Evolutionary conservation across 805 yeast species (phyloP), one percentile per base, ranked within the genome.

Genomic region (Candida michaelii): DNA sequence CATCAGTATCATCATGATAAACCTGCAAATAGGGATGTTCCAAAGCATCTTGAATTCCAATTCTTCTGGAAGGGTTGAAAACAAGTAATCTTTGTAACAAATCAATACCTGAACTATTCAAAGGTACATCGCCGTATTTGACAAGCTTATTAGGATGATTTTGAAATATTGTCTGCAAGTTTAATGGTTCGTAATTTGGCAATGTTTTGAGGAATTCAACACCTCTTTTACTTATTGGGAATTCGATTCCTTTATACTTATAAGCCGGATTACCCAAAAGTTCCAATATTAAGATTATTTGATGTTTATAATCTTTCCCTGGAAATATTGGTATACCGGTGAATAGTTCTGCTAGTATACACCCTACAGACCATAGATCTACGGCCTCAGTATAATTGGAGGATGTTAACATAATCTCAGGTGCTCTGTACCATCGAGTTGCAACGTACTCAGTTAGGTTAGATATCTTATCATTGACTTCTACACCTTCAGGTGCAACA

Each of bases 11-110:
- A 39, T 68, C 72, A 42, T 67, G 97, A 90, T 97, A 93, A 24
- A 86, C 77, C 36, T 82, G 74, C 42, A 93, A 66, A 60, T 91
- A 93, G 7, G 97, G 96, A 65, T 93, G 99, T 46, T 73, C 75
- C 39, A 93, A 70, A 0, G 98, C 97, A 52, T 89, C 85, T 44
- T 85, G 89, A 3, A 90, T 98, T 0, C 89, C 81, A 43, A 90
- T 84, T 62, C 99, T 77, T 54, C 79, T 76, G 34, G 71, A 74
- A 3, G 98, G 98, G 59, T 91, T 95, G 50, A 93, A 76, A n/a
- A 90, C 80, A 27, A 93, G 73, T 85, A 93, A 79, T 51, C 72
- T 77, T 42, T 82, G 83, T 43, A 69, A 48, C 40, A 69, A 51
- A 39, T 66, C 68, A 9, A 65, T 43, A 1, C 63, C 68, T n/a